A percentile compares a stretch with the other conserved stretches of the same genome.
Evolutionary conservation across 2,329 filamentous ascomycete genomes (phyloP).

Genomic region (Penicillium olsonii): DNA sequence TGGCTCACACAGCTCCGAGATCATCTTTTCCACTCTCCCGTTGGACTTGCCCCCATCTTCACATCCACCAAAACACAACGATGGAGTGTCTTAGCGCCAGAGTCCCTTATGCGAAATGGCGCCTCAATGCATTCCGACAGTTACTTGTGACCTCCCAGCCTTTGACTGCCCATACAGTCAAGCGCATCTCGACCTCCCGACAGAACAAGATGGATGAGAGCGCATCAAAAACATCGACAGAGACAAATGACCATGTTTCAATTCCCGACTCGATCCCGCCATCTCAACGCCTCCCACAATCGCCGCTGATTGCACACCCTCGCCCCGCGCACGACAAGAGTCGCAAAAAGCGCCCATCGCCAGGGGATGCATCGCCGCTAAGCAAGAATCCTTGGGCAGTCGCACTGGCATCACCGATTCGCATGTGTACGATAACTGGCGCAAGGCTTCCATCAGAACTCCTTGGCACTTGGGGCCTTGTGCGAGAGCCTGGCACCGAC

Average conservation of each 20-base stretch:
- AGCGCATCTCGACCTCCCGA: slow-evolving; percentile 17
- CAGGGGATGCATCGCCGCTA: slow-evolving; percentile 31
- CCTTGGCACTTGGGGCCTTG: slow-evolving; percentile 38
- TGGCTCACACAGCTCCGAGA: slow-evolving; percentile 12
- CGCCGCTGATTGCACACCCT: slow-evolving; percentile 33
- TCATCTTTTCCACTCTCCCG: slow-evolving; percentile 11
- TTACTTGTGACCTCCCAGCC: slow-evolving; percentile 10
- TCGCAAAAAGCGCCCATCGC: slow-evolving; percentile 28
- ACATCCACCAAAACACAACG: not conserved
- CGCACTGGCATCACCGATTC: slow-evolving; percentile 39
- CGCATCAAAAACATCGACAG: not conserved
- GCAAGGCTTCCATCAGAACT: slow-evolving; percentile 36
- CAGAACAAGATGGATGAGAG: slow-evolving; percentile 3
- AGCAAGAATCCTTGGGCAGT: slow-evolving; percentile 43
- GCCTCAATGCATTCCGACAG: slow-evolving; percentile 28
- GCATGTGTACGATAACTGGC: slow-evolving; percentile 36
- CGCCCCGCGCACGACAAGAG: slow-evolving; percentile 18
- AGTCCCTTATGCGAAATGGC: slow-evolving; percentile 36
- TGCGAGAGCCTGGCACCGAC: slow-evolving; percentile 30
- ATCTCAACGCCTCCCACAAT: slow-evolving; percentile 39
- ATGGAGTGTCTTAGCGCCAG: slow-evolving; percentile 32
- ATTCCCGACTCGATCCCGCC: slow-evolving; percentile 15
- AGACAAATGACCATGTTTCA: too few species aligned
- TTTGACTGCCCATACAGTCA: not conserved
- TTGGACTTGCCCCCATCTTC: not conserved